Evolutionary conservation across 208 protist genomes (phyloP).

Genomic region (Endotrypanum monterogeii): DNA sequence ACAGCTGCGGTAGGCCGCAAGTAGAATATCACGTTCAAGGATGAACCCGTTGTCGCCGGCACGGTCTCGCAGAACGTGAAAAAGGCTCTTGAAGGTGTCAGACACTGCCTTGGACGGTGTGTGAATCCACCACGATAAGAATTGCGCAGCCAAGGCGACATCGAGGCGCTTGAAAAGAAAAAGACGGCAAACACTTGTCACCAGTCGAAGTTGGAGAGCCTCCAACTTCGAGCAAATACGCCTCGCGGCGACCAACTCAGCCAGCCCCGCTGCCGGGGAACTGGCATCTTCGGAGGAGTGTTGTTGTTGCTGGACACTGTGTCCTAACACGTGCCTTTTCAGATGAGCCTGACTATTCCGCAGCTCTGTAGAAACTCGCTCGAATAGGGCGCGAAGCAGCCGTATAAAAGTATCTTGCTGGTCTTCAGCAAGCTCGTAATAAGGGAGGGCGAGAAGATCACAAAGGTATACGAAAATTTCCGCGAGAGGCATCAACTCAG

Average conservation of each 20-base stretch:
- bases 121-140: conserved; percentile 72
- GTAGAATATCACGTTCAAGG: conserved; percentile 73
- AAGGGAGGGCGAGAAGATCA: conserved; percentile 60
- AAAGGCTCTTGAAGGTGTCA: conserved; percentile 79
- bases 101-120: conserved; percentile 70
- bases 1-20: conserved; percentile 68
- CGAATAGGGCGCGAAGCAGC: conserved; percentile 48
- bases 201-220: conserved; percentile 66
- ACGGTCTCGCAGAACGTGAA: conserved; percentile 76
- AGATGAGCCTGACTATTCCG: conserved; percentile 41
- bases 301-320: conserved; percentile 17
- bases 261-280: conserved; percentile 16
- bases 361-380: conserved; percentile 30
- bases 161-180: conserved; percentile 66
- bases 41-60: conserved; percentile 47
- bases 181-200: conserved; percentile 55
- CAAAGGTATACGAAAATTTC: conserved; percentile 54
- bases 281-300: background rate
- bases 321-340: conserved; percentile 38
- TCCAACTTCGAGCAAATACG: conserved; percentile 44
- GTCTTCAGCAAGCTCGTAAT: conserved; percentile 50
- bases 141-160: conserved; percentile 41
- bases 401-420: conserved; percentile 68
- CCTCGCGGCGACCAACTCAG: conserved; percentile 39
- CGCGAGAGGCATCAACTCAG: background rate